A percentile compares a stretch with the other conserved stretches of the same genome.
Conservation (phyloP, 2,329 filamentous ascomycete genomes). For the Penicillium sp. region DNA sequence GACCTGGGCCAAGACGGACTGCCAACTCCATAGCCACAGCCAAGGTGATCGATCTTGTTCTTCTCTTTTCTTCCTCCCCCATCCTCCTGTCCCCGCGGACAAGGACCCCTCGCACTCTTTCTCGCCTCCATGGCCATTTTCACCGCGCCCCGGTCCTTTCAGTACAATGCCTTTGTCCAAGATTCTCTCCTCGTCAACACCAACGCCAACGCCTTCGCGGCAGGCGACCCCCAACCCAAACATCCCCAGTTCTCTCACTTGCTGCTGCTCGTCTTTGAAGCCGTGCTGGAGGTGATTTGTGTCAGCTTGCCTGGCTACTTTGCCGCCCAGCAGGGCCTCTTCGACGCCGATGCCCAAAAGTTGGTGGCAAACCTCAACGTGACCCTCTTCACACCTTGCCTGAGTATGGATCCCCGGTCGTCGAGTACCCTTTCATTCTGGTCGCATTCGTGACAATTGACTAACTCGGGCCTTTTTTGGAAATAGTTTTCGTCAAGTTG, state of each 20-base stretch:
- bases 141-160: constrained; percentile 53
- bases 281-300: constrained; percentile 92
- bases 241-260: constrained; percentile 63
- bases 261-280: constrained; percentile 85
- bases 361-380: constrained; percentile 97
- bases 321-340: constrained; percentile 85
- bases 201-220: constrained; percentile 14
- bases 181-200: constrained; percentile 25
- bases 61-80: neutral
- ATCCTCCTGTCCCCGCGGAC: constrained; percentile 2
- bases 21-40: constrained; percentile 7
- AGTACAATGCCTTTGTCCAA: constrained; percentile 42
- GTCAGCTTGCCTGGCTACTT: constrained; percentile 94
- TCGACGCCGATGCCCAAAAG: constrained; percentile 94
- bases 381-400: constrained; percentile 92
- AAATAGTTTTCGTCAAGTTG: constrained; percentile 89
- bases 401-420: constrained; percentile 65
- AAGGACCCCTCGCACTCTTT: constrained; percentile 13
- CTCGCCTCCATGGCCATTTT: constrained; percentile 48
- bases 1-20: neutral
- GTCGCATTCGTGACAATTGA: constrained; percentile 10
- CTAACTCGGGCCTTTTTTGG: neutral
- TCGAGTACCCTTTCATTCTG: neutral
- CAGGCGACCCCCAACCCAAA: constrained; percentile 35
- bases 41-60: too few relatives aligned